A percentile compares a stretch with the other conserved stretches of the same genome.
Evolutionary conservation across 2,329 filamentous ascomycete genomes (phyloP).

Genomic region (Pseudogymnoascus sp.): DNA sequence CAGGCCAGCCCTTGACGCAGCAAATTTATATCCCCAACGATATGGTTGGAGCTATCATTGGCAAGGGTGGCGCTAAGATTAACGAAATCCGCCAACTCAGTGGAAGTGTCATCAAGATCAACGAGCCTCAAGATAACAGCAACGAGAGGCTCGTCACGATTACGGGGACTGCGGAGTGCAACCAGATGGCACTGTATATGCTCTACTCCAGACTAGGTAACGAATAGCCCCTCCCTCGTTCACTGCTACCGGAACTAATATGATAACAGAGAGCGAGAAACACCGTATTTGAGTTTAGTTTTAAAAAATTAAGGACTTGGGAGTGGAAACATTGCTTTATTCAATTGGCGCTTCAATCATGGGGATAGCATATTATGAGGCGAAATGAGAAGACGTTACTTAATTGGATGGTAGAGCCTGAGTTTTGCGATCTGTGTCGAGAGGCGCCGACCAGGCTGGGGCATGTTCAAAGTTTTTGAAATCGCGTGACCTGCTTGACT

Average conservation of each 20-base stretch:
- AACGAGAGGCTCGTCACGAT: conserved; percentile 97
- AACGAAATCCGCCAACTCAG: conserved; percentile 97
- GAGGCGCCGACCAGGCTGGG: background rate
- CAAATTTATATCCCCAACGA: conserved; percentile 99
- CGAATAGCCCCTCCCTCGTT: conserved; percentile 18
- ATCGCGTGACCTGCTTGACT: background rate
- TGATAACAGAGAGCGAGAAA: conserved; percentile 61
- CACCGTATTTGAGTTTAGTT: conserved; percentile 52
- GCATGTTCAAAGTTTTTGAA: background rate
- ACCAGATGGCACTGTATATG: conserved; percentile 99
- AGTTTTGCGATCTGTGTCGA: background rate
- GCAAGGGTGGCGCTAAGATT: conserved; percentile 97
- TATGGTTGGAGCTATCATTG: conserved; percentile 98
- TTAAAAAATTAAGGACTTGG: conserved; percentile 13
- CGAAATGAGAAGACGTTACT: conserved; percentile 6
- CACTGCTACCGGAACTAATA: conserved; percentile 17
- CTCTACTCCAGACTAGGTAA: conserved; percentile 92
- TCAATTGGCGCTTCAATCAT: conserved; percentile 2
- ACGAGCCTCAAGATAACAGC: conserved; percentile 97
- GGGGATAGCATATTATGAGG: conserved; percentile 6
- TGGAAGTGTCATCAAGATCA: conserved; percentile 99
- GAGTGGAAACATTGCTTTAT: conserved; percentile 5
- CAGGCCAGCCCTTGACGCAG: conserved; percentile 82
- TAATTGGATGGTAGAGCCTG: background rate
- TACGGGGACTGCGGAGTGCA: conserved; percentile 95